These are phyloP conservation scores for Phytophthora palmivora DNA, from an alignment of 352 stramenopile species.

Conservation along the genomic window DNA sequence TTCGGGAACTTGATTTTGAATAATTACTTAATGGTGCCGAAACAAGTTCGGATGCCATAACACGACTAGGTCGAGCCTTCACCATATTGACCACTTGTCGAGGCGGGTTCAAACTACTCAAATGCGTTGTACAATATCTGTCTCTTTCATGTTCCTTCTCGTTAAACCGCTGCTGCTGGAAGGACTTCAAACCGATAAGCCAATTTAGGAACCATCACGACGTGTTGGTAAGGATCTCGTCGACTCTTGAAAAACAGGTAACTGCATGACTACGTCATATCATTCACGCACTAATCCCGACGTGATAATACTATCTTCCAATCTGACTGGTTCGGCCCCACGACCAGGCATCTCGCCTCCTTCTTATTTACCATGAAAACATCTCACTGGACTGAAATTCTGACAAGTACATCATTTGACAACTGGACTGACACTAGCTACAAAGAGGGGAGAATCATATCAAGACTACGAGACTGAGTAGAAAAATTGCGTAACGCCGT, in stretches of 20 bases:
- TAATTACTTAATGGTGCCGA: too few species aligned
- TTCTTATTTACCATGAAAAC: background rate
- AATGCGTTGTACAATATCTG: background rate
- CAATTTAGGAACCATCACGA: background rate
- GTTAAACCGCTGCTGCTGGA: background rate
- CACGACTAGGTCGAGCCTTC: background rate
- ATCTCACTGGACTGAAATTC: background rate
- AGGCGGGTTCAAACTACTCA: background rate
- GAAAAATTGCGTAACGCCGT: background rate
- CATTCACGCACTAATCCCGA: background rate
- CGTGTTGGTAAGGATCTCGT: background rate
- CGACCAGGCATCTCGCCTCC: background rate
- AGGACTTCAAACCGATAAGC: background rate
- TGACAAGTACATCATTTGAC: background rate
- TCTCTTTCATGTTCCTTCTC: background rate
- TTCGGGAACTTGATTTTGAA: too few species aligned
- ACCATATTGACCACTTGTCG: background rate
- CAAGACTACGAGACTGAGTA: too few species aligned
- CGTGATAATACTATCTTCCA: background rate
- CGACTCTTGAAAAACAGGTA: constrained; percentile 6
- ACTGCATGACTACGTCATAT: background rate
- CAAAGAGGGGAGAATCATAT: background rate
- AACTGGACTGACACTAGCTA: background rate
- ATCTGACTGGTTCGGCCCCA: background rate
- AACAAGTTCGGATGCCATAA: background rate